A percentile compares a stretch with the other conserved stretches of the same genome.
phyloP scores from a whole-genome alignment of 176 grass and related monocot species.

The Puya raimondii region DNA sequence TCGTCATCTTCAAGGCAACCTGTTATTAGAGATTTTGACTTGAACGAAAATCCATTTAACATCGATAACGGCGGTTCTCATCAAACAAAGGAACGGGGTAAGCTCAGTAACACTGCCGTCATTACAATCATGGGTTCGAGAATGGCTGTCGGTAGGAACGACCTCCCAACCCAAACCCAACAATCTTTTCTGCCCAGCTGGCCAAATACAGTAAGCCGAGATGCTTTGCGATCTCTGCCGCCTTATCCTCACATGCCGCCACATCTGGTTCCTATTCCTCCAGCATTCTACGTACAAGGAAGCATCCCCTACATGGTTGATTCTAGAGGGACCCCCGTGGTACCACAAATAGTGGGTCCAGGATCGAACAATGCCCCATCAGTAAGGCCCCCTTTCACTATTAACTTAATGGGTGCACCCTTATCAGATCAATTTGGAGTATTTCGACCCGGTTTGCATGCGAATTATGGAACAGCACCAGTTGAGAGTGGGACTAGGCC shows the following conservation, averaged over 20 bases:
- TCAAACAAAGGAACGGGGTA: constrained; percentile 12
- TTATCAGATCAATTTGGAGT: constrained; percentile 22
- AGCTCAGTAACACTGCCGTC: constrained; percentile 19
- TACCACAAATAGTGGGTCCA: constrained; percentile 23
- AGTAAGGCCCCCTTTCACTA: constrained; percentile 13
- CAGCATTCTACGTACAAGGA: constrained; percentile 33
- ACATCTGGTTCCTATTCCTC: constrained; percentile 25
- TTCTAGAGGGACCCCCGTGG: constrained; percentile 28
- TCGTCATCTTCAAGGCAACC: constrained; percentile 40
- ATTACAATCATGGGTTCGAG: constrained; percentile 53
- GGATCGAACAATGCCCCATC: constrained; percentile 30
- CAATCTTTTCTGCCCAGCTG: constrained; percentile 30
- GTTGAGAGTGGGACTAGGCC: constrained; percentile 27
- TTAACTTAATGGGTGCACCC: constrained; percentile 16
- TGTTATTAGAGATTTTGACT: constrained; percentile 50
- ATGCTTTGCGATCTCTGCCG: constrained; percentile 21
- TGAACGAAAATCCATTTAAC: constrained; percentile 48
- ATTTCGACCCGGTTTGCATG: constrained; percentile 42
- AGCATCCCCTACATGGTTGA: constrained; percentile 35
- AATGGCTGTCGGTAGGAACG: constrained; percentile 30
- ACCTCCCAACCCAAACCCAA: constrained; percentile 29
- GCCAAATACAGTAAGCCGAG: constrained; percentile 22
- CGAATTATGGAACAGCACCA: constrained; percentile 24
- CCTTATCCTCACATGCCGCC: constrained; percentile 26
- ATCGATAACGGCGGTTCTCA: constrained; percentile 22